phyloP scores from a whole-genome alignment of 768 basidiomycete genomes.

The Kwoniella pini region DNA sequence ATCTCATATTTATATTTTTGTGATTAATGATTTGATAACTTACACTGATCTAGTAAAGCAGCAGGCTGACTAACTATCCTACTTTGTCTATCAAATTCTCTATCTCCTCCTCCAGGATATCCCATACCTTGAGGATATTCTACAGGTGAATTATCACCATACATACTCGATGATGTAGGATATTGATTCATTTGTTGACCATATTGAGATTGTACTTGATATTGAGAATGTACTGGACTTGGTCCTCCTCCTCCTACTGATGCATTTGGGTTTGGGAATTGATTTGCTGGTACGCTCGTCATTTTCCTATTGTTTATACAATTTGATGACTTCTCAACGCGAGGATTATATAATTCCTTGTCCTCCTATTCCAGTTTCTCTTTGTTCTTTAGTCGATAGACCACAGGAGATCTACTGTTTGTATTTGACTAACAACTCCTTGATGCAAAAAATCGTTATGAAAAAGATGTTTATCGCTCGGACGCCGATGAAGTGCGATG shows the following conservation, averaged over 20 bases:
- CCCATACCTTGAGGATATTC: conserved; percentile 22
- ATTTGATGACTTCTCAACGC: too few relatives aligned
- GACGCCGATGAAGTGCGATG: conserved; percentile 1
- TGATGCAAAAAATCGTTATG: background rate
- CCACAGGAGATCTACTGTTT: too few relatives aligned
- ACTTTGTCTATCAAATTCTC: conserved; percentile 20
- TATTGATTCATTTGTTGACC: conserved; percentile 4
- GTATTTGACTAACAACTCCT: too few relatives aligned
- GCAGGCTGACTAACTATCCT: conserved; percentile 42
- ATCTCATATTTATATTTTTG: background rate
- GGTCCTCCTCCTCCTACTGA: background rate
- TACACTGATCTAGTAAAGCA: conserved; percentile 52
- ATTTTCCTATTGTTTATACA: background rate
- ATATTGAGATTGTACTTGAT: conserved; percentile 6
- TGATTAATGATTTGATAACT: conserved; percentile 18
- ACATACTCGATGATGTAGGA: conserved; percentile 14
- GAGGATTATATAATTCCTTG: too few relatives aligned
- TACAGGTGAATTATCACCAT: conserved; percentile 21
- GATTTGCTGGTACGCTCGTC: conserved; percentile 4
- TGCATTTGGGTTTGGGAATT: conserved; percentile 1
- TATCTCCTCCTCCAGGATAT: conserved; percentile 18
- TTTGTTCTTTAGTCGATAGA: too few relatives aligned
- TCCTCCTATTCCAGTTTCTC: too few relatives aligned
- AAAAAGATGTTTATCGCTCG: background rate
- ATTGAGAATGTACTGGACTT: background rate